phyloP scores from a whole-genome alignment of 192 early-diverging fungal species.

The Coemansia sp. region DNA sequence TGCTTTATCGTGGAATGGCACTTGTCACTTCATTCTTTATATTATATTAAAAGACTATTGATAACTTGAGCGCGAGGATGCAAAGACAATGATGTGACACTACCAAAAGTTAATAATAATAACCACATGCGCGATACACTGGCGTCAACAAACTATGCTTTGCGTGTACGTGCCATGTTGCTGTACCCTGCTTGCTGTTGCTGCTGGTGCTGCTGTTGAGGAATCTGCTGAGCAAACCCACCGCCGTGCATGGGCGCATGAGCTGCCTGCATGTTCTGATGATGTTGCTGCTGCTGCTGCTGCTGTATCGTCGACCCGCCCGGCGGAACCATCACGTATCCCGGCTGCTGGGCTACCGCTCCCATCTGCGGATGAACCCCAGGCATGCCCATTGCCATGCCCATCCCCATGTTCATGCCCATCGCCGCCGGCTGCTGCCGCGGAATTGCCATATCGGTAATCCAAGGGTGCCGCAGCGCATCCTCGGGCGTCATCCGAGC shows the following conservation, averaged over 20 bases:
- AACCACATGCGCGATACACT: not conserved
- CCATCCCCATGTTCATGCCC: slow-evolving; percentile 13
- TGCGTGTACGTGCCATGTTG: slow-evolving; percentile 41
- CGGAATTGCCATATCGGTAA: slow-evolving; percentile 58
- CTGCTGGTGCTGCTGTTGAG: slow-evolving; percentile 23
- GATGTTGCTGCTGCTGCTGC: slow-evolving; percentile 20
- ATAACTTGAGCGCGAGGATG: too few species aligned
- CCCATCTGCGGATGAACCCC: slow-evolving; percentile 12
- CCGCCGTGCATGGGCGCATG: slow-evolving; percentile 10
- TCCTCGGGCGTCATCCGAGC: slow-evolving; percentile 82
- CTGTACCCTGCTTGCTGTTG: slow-evolving; percentile 32
- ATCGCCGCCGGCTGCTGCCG: slow-evolving; percentile 14
- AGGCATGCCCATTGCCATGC: slow-evolving; percentile 4
- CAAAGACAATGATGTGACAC: too few species aligned
- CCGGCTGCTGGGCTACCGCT: slow-evolving; percentile 22
- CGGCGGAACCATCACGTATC: slow-evolving; percentile 37
- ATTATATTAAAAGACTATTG: too few species aligned
- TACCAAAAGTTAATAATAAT: too few species aligned
- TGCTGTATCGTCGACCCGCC: slow-evolving; percentile 15
- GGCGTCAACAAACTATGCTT: slow-evolving; percentile 18
- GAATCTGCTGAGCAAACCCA: slow-evolving; percentile 7
- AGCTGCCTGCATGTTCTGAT: slow-evolving; percentile 8
- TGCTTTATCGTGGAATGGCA: too few species aligned
- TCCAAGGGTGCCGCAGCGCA: slow-evolving; percentile 83
- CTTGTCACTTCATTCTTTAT: too few species aligned